A percentile compares a stretch with the other conserved stretches of the same genome.
Evolutionary conservation across 208 protist genomes (phyloP).

Genomic region (Acanthamoeba culbertsoni): DNA sequence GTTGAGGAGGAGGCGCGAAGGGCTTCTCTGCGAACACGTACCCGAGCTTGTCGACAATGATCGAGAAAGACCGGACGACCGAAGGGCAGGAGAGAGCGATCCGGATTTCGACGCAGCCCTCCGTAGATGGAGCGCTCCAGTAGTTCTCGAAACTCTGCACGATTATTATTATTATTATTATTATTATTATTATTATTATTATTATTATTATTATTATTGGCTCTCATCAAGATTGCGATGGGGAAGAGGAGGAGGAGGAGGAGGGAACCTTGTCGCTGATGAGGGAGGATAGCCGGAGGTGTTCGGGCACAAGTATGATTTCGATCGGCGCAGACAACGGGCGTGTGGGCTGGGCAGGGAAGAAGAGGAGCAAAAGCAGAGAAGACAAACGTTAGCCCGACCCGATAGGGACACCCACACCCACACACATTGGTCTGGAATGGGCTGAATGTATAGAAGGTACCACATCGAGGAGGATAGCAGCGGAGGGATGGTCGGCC

Average conservation of each 20-base stretch:
- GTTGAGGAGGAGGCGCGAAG: too few species aligned
- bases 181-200: background rate
- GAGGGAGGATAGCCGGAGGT: constrained; percentile 1
- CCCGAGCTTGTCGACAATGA: constrained; percentile 28
- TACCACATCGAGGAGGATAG: constrained; percentile 15
- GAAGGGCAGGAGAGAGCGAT: background rate
- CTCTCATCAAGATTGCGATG: background rate
- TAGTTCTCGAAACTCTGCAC: background rate
- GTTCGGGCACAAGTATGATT: background rate
- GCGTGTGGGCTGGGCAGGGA: background rate
- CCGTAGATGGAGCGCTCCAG: background rate
- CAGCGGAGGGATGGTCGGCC: background rate
- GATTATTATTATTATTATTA: background rate
- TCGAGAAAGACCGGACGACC: background rate
- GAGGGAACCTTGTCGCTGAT: background rate
- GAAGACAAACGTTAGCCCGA: background rate
- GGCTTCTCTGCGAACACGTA: background rate
- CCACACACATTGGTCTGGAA: background rate
- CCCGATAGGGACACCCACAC: background rate
- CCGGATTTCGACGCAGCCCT: background rate
- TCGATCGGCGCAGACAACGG: constrained; percentile 25
- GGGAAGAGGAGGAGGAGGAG: background rate
- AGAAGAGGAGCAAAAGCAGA: background rate
- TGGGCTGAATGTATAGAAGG: too few species aligned
- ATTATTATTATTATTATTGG: background rate